Base-by-base conservation (phyloP, 805 yeast species). In the Ogataea thermomethanolica region DNA sequence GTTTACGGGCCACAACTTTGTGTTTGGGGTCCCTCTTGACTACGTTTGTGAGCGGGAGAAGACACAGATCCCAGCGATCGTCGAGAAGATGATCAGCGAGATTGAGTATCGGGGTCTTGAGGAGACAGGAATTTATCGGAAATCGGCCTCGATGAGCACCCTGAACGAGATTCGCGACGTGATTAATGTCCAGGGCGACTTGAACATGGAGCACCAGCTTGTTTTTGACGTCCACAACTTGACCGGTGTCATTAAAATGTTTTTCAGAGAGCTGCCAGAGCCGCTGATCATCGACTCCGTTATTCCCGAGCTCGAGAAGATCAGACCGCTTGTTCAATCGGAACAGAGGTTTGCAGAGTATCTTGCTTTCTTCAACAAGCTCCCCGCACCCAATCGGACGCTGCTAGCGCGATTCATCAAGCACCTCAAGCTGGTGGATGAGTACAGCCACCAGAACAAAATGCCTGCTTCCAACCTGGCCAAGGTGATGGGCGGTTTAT, bases 401-500 rank as follows among this genome's bases (percentile, higher is more conserved):
- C 71, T 91, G 7, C 68, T 91, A 58, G 77, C 77, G 53, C 64
- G 84, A 35, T 67, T 91, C 39, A 70, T 84, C 27, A 64, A 70
- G 30, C 98, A 90, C 65, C 71, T 90, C 66, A 70, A 74, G 48
- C 73, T 72, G 49, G 81, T 91, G 17, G 80, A 84, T 39, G 73
- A 73, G 43, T 79, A 78, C 54, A 79, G 81, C 32, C 79, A 75
- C 8, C 66, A 65, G 33, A 91, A 91, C 64, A 81, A 81, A 58
- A 91, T 91, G 98, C 86, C 83, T 41, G 78, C 95, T 3, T 81
- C 88, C 1, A 91, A 91, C 57, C 65, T 91, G 54, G 95, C 96
- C 4, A 91, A 95, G 40, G 96, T 91, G 6, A 83, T 91, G 47
- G 81, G 81, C 1, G 81, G 81, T 1, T 74, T 79, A 3, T 67